Evolutionary conservation across 2,329 filamentous ascomycete species (phyloP), one percentile per base, ranked within the genome.

Genomic region (Epichloe uncinata): DNA sequence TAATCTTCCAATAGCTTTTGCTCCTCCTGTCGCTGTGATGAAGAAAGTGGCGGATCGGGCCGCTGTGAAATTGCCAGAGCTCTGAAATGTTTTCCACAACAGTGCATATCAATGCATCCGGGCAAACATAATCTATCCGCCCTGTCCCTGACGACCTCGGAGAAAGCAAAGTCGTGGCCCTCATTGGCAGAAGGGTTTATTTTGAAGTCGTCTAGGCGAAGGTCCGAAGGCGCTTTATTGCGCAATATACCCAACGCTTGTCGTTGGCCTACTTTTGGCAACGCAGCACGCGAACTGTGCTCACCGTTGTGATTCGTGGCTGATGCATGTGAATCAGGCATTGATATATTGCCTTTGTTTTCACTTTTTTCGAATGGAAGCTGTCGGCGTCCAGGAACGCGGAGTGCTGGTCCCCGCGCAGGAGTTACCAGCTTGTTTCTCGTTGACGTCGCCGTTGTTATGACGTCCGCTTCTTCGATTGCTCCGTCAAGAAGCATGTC

Each of bases 151-250:
- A 94, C 77, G 0, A 89, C 82, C 52, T 91, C 84, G 1, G 75
- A 71, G 61, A 81, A 95, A 11, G 87, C 87, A 64, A 79, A 87
- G 49, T 81, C 76, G 42, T 81, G 70, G 2, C 86, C 85, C 41
- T 84, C 75, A 55, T 90, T 91, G 56, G 73, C 75, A 4, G 71
- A 69, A 0, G 87, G 82, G 55, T 95, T 95, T 57, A 93, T 72
- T 62, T 84, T 91, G 71, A 95, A 96, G 65, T 95, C 84, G 12
- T 79, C 77, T 1, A 84, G 69, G 13, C 69, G 69, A 12, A 95
- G 73, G 35, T 75, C 69, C 0, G 72, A 66, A 3, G 81, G 55
- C 0, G 81, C 75, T 47, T 74, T 78, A 9, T 72, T 63, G 45
- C 87, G 79, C 15, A 86, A 72, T 1, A 71, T 70, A 12, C 46